A percentile compares a stretch with the other conserved stretches of the same genome.
Evolutionary conservation across 257 asterid genomes (phyloP).

Genomic region (Solanum raphanifolium): DNA sequence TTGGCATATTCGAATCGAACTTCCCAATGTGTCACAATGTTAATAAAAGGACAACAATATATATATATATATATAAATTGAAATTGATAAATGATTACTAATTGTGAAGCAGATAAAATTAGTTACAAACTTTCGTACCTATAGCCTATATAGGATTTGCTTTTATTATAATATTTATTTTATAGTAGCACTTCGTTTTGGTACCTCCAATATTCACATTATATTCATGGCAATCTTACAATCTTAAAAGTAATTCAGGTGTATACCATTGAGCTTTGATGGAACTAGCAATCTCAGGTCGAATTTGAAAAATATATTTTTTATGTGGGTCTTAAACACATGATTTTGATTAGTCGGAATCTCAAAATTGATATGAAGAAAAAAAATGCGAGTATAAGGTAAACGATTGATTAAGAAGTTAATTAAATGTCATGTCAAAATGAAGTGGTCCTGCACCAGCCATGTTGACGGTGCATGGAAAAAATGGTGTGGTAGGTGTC

Average conservation of each 20-base stretch:
- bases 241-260: not conserved
- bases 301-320: too few species aligned
- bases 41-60: too few species aligned
- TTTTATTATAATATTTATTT: too few species aligned
- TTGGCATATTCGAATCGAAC: too few species aligned
- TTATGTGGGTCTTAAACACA: not conserved
- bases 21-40: too few species aligned
- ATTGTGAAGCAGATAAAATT: not conserved
- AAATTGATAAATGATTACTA: not conserved
- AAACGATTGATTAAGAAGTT: too few species aligned
- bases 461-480: not conserved
- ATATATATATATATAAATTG: not conserved
- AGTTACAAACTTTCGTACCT: not conserved
- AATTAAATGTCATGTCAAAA: not conserved
- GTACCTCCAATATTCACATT: not conserved
- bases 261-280: not conserved
- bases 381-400: too few species aligned
- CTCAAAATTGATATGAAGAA: too few species aligned
- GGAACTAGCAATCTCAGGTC: not conserved
- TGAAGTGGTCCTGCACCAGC: rapidly evolving
- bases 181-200: not conserved
- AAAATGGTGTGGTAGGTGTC: not conserved
- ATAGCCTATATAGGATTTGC: not conserved
- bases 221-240: not conserved
- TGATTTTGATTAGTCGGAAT: too few species aligned